phyloP scores from a whole-genome alignment of 2,329 filamentous ascomycete species.

The Xylaria sp. region DNA sequence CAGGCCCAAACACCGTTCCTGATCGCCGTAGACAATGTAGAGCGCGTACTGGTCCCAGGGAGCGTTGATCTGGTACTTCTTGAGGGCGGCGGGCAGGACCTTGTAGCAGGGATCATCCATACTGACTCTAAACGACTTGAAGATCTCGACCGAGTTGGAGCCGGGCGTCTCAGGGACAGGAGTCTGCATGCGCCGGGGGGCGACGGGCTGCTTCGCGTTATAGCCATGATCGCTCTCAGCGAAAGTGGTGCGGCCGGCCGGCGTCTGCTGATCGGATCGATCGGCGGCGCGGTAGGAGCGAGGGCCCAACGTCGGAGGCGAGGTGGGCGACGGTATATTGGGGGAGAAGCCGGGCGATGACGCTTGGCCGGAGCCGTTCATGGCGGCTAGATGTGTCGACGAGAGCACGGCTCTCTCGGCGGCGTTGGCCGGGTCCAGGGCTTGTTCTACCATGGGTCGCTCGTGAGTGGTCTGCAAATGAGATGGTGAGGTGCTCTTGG shows the following conservation, averaged over 20 bases:
- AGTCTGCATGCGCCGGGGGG: constrained; percentile 62
- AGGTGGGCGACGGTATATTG: constrained; percentile 72
- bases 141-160: constrained; percentile 79
- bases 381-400: constrained; percentile 70
- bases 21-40: constrained; percentile 98
- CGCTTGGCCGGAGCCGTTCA: constrained; percentile 64
- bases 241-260: constrained; percentile 59
- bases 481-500: constrained; percentile 78
- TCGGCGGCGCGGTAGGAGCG: constrained; percentile 63
- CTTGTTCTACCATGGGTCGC: constrained; percentile 63
- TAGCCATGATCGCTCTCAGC: constrained; percentile 51
- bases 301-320: constrained; percentile 61
- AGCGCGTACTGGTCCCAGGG: constrained; percentile 97
- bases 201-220: constrained; percentile 42
- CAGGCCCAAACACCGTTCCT: constrained; percentile 88
- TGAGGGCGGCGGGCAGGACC: constrained; percentile 90
- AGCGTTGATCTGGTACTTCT: constrained; percentile 98
- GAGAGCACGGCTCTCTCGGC: constrained; percentile 68
- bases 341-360: constrained; percentile 63
- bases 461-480: constrained; percentile 72
- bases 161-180: constrained; percentile 64
- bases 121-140: constrained; percentile 97
- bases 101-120: constrained; percentile 99
- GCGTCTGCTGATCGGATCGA: constrained; percentile 48
- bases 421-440: constrained; percentile 69